Evolutionary conservation across 202 grass and related monocot species (phyloP).

Genomic region (Saccharum hybrid): DNA sequence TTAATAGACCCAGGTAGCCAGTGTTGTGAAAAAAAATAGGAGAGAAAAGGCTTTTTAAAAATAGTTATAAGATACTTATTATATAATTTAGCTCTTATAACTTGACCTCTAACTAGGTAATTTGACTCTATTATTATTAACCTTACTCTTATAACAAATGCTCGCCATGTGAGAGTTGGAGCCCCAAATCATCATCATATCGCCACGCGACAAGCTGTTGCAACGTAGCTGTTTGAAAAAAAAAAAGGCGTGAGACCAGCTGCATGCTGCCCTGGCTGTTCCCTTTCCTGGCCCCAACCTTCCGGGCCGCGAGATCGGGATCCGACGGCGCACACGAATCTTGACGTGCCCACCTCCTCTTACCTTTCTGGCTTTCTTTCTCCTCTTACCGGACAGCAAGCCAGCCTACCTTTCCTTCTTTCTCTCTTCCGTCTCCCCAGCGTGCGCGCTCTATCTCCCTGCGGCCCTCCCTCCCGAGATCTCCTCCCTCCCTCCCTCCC

Average conservation of each 20-base stretch:
- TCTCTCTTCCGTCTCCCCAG: not conserved
- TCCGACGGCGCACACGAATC: not conserved
- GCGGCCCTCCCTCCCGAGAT: not conserved
- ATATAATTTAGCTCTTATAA: too few species aligned
- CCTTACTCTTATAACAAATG: too few species aligned
- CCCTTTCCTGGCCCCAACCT: constrained; percentile 31
- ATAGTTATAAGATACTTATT: too few species aligned
- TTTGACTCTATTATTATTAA: too few species aligned
- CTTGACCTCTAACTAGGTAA: too few species aligned
- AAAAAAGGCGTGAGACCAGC: not conserved
- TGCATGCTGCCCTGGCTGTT: not conserved
- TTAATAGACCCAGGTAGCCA: too few species aligned
- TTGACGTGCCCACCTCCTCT: constrained; percentile 27
- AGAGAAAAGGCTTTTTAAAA: too few species aligned
- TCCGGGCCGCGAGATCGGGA: constrained; percentile 22
- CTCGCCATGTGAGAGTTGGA: too few species aligned
- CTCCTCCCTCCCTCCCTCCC: not conserved
- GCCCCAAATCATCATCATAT: too few species aligned
- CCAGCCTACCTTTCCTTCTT: too few species aligned
- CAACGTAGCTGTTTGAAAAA: not conserved
- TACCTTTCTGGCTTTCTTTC: not conserved
- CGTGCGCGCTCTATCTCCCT: not conserved
- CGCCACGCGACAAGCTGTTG: too few species aligned
- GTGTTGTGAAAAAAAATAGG: too few species aligned
- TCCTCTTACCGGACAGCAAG: not conserved